phyloP scores from a whole-genome alignment of 78 protist species.

The Mantamonas sphyraenae region DNA sequence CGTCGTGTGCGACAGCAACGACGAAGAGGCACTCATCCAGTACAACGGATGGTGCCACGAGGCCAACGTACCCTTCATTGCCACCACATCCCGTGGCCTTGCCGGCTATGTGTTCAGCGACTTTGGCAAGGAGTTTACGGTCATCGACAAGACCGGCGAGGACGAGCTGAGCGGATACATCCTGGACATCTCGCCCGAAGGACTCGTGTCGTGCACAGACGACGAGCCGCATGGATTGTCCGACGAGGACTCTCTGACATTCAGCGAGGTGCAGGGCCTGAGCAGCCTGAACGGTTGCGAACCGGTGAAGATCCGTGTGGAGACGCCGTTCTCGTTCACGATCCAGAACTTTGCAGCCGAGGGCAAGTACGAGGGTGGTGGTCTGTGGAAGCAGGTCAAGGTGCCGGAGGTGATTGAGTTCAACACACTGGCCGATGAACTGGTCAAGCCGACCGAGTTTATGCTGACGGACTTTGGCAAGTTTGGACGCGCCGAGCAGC shows the following conservation, averaged over 20 bases:
- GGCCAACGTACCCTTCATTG: too few relatives aligned
- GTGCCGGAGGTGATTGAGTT: neutral
- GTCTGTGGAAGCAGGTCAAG: neutral
- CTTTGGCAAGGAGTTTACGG: slow-evolving; percentile 1
- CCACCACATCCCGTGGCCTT: neutral
- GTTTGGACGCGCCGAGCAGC: slow-evolving; percentile 12
- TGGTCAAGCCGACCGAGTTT: neutral
- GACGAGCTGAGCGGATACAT: neutral
- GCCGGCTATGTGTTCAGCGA: neutral
- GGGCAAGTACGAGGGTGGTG: too few relatives aligned
- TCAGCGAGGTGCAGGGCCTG: slow-evolving; percentile 22
- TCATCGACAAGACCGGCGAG: slow-evolving; percentile 1
- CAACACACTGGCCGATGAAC: neutral
- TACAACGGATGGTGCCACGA: too few relatives aligned
- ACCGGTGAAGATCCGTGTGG: neutral
- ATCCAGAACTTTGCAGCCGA: too few relatives aligned
- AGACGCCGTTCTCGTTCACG: neutral
- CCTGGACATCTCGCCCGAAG: neutral
- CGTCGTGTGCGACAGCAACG: too few relatives aligned
- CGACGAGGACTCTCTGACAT: neutral
- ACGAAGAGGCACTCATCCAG: too few relatives aligned
- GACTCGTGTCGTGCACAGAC: too few relatives aligned
- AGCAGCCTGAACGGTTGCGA: neutral
- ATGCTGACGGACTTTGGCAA: slow-evolving; percentile 9
- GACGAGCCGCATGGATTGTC: neutral